Evolutionary conservation across 2,329 filamentous ascomycete species (phyloP).

Genomic region (Magnaporthiopsis poae): DNA sequence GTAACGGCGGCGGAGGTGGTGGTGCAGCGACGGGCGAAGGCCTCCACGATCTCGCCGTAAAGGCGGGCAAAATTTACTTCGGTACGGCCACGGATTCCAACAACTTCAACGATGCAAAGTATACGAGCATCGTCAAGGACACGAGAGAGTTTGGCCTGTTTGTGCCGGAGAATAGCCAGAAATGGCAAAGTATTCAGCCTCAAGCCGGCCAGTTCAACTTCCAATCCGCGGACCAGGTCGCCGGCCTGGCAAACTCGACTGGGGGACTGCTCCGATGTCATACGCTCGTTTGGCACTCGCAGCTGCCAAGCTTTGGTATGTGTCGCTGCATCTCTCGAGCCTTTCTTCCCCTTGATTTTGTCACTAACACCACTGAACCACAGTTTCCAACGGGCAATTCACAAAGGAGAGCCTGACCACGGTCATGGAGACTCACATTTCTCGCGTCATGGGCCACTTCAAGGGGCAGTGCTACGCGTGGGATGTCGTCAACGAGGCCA

Average conservation of each 20-base stretch:
- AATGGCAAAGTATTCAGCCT: constrained; percentile 49
- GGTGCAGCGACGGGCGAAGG: constrained; percentile 14
- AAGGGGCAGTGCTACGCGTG: constrained; percentile 38
- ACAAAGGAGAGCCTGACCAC: constrained; percentile 40
- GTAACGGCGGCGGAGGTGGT: neutral
- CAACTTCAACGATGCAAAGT: constrained; percentile 38
- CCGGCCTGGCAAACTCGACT: constrained; percentile 23
- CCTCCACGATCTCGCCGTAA: constrained; percentile 35
- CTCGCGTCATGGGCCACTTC: constrained; percentile 34
- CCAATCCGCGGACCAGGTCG: constrained; percentile 35
- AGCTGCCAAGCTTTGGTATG: constrained; percentile 35
- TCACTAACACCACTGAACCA: neutral
- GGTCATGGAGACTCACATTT: constrained; percentile 43
- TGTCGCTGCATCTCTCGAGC: neutral
- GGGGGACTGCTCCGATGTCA: constrained; percentile 44
- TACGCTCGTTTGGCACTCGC: constrained; percentile 34
- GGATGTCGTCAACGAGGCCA: constrained; percentile 45
- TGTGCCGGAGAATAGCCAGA: constrained; percentile 45
- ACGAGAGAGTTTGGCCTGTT: constrained; percentile 45
- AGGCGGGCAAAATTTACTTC: constrained; percentile 42
- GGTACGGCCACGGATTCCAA: constrained; percentile 46
- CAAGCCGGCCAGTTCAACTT: constrained; percentile 41
- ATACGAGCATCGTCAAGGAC: constrained; percentile 40
- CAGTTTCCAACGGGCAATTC: constrained; percentile 28
- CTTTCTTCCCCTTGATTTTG: neutral